Conservation (phyloP, 352 stramenopile genomes). For the Phytophthora lateralis region DNA sequence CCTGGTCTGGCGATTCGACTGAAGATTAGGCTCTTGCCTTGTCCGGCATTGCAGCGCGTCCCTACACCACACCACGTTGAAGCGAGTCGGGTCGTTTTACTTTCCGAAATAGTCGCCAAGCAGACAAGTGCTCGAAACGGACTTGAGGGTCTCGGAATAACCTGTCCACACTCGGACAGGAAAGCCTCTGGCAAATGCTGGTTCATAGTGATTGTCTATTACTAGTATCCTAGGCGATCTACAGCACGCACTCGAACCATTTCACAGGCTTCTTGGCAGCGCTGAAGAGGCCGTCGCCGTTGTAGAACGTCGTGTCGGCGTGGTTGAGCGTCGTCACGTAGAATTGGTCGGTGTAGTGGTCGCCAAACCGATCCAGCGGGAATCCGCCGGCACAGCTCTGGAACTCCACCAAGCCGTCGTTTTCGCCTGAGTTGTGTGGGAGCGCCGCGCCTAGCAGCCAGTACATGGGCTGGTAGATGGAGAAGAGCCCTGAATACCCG, state of each 20-base stretch:
- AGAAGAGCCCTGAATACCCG: conserved; percentile 43
- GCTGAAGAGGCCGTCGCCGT: conserved; percentile 59
- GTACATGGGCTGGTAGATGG: conserved; percentile 36
- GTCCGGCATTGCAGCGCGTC: conserved; percentile 12
- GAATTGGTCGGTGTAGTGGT: conserved; percentile 48
- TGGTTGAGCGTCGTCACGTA: conserved; percentile 74
- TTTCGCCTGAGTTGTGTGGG: conserved; percentile 44
- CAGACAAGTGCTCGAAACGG: conserved; percentile 15
- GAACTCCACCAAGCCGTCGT: conserved; percentile 58
- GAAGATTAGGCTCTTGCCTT: conserved; percentile 15
- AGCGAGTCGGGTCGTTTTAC: conserved; percentile 27
- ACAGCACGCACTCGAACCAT: conserved; percentile 78
- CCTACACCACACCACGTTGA: conserved; percentile 16
- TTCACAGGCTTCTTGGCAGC: conserved; percentile 61
- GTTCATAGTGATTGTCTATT: conserved; percentile 10
- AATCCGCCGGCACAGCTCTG: conserved; percentile 58
- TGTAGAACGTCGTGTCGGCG: conserved; percentile 63
- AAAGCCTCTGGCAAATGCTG: too few species aligned
- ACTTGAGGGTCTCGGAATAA: conserved; percentile 1
- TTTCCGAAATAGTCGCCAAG: conserved; percentile 20
- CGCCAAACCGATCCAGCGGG: conserved; percentile 35
- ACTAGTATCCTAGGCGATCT: conserved; percentile 7
- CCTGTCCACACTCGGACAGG: background rate
- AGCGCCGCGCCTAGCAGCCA: conserved; percentile 32
- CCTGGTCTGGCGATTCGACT: conserved; percentile 11